Evolutionary conservation across 1,284 basidiomycete species (phyloP).

Genomic region (Somion occarium): DNA sequence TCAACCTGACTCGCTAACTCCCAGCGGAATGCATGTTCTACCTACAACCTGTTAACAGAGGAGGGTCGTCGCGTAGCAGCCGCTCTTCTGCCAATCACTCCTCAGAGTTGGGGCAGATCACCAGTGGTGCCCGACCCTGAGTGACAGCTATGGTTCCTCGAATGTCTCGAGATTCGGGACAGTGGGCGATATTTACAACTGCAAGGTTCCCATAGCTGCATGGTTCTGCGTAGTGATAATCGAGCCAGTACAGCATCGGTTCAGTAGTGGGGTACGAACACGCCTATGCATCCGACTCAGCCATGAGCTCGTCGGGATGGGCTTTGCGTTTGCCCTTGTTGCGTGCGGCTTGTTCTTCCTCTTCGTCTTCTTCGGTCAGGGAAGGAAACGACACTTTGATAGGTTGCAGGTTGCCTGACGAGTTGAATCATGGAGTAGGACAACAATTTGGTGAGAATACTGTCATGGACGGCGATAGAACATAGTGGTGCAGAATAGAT

Average conservation of each 20-base stretch:
- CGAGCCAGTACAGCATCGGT: too few species aligned
- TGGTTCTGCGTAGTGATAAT: too few species aligned
- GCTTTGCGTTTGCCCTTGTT: conserved; percentile 48
- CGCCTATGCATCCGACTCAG: too few species aligned
- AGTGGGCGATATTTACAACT: too few species aligned
- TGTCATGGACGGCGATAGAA: neutral
- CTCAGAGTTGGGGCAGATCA: conserved; percentile 40
- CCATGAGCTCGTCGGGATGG: neutral
- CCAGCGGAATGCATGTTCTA: conserved; percentile 91
- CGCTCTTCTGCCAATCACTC: conserved; percentile 70
- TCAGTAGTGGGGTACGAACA: too few species aligned
- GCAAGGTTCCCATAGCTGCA: too few species aligned
- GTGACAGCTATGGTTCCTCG: too few species aligned
- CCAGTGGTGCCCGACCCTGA: too few species aligned
- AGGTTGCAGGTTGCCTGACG: conserved; percentile 36
- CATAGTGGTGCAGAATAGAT: neutral
- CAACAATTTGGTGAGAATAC: neutral
- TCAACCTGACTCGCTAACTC: neutral
- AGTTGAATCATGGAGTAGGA: neutral
- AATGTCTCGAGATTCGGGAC: too few species aligned
- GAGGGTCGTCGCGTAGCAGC: conserved; percentile 91
- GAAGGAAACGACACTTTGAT: conserved; percentile 39
- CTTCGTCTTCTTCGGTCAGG: conserved; percentile 40
- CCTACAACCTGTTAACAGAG: conserved; percentile 90
- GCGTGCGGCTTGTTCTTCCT: conserved; percentile 23